Evolutionary conservation across 371 early-diverging fungal genomes (phyloP), one percentile per base, ranked within the genome.

Genomic region (Actinomucor elegans): DNA sequence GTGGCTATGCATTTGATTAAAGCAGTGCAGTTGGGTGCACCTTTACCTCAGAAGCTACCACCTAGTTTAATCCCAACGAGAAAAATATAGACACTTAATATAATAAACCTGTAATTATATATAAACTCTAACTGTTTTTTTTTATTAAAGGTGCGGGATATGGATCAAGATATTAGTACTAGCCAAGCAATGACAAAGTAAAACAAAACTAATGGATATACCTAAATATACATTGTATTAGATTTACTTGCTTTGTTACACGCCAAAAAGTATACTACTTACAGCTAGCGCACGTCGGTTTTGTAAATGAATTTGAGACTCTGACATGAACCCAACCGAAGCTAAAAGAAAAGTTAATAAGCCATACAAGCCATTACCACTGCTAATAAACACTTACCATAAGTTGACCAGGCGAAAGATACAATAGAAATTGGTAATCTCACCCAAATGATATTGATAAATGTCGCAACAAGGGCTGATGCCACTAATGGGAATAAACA

Each of bases 101-200:
- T 14, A 41, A 41, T 41, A 41, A 41, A 41, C 3, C 4, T 15
- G 17, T 18, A 26, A n/a, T 38, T 38, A 8, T 38, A 17, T 8
- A 37, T 17, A 10, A 4, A n/a, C n/a, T n/a, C n/a, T n/a, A n/a
- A n/a, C n/a, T n/a, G n/a, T 15, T 1, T 18, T 37, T 37, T 4
- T 38, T 38, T 38, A 20, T 29, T 20, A 23, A 15, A n/a, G n/a
- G n/a, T n/a, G n/a, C n/a, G n/a, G n/a, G n/a, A n/a, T n/a, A n/a
- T n/a, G n/a, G n/a, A 43, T 67, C 66, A 84, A 37, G 84, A 83
- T 12, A 91, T 83, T 27, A 88, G 64, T 28, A 94, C 87, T 73
- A 94, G 81, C 96, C 96, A 97, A n/a, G 84, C 86, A 60, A 97
- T 88, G 56, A 90, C 75, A 45, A 94, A 93, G 66, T 94, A 97